phyloP scores from a whole-genome alignment of 2,329 filamentous ascomycete species.

The Trichoderma aggressivum region DNA sequence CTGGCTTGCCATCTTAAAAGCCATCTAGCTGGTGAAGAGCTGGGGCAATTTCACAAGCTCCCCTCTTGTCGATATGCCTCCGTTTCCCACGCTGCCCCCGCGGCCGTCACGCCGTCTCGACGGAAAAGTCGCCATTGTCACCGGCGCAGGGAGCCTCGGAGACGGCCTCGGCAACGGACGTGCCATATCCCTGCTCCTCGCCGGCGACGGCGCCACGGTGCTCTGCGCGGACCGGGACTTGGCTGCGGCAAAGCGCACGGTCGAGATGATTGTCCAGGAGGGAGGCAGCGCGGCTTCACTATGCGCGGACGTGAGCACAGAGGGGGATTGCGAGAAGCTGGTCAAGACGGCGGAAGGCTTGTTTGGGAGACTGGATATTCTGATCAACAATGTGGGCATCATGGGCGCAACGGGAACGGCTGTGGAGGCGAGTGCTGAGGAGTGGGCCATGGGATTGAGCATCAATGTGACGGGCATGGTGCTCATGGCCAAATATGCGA shows the following conservation, averaged over 20 bases:
- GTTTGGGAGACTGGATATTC: conserved; percentile 58
- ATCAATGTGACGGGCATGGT: conserved; percentile 66
- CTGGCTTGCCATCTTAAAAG: not conserved
- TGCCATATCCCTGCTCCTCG: conserved; percentile 56
- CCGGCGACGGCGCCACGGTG: conserved; percentile 55
- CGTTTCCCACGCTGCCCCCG: conserved; percentile 11
- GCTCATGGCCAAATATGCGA: conserved; percentile 58
- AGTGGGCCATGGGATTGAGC: conserved; percentile 55
- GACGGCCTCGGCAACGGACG: conserved; percentile 60
- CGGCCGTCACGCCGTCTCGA: conserved; percentile 27
- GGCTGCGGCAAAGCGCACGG: conserved; percentile 50
- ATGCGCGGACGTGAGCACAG: conserved; percentile 53
- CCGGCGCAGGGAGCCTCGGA: conserved; percentile 38
- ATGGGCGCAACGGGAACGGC: conserved; percentile 57
- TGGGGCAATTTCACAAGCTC: too few species aligned
- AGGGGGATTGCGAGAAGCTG: conserved; percentile 47
- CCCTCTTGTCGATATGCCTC: not conserved
- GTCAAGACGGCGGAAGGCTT: conserved; percentile 40
- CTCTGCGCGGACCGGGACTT: conserved; percentile 55
- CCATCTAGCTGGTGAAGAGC: not conserved
- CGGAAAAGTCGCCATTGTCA: conserved; percentile 29
- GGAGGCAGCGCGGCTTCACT: conserved; percentile 42
- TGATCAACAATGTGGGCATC: conserved; percentile 64
- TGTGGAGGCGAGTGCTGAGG: conserved; percentile 55
- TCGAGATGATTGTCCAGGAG: conserved; percentile 46